Evolutionary conservation across 148 eudicot genomes (phyloP).

Genomic region (Hydrangea macrophylla): DNA sequence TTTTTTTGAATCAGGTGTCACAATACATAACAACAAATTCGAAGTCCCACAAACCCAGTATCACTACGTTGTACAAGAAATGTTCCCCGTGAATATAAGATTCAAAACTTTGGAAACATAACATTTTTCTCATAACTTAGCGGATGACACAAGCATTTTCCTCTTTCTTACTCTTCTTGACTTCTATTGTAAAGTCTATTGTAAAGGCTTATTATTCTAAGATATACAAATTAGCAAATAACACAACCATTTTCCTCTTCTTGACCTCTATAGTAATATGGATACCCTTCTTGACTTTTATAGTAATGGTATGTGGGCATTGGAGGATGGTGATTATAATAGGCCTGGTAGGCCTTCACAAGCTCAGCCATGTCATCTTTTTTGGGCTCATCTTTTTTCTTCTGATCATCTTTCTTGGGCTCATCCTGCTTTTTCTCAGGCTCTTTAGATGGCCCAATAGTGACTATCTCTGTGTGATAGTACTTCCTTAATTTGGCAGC

Average conservation of each 20-base stretch:
- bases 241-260: constrained; percentile 57
- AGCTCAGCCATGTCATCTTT: background rate
- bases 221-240: constrained; percentile 54
- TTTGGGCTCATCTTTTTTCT: constrained; percentile 31
- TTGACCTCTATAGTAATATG: constrained; percentile 24
- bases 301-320: constrained; percentile 13
- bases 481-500: constrained; percentile 50
- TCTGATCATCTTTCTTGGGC: constrained; percentile 30
- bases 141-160: no score
- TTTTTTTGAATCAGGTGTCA: no score
- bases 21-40: no score
- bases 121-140: no score
- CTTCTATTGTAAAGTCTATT: no score
- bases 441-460: constrained; percentile 64
- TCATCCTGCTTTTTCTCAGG: constrained; percentile 46
- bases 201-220: no score
- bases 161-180: no score
- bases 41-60: no score
- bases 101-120: no score
- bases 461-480: constrained; percentile 42
- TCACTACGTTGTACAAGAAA: no score
- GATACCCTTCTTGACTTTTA: constrained; percentile 44
- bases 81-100: no score
- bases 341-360: constrained; percentile 10
- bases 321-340: constrained; percentile 8